Evolutionary conservation across 2,329 filamentous ascomycete genomes (phyloP).

Genomic region (Thermochaetoides dissita): DNA sequence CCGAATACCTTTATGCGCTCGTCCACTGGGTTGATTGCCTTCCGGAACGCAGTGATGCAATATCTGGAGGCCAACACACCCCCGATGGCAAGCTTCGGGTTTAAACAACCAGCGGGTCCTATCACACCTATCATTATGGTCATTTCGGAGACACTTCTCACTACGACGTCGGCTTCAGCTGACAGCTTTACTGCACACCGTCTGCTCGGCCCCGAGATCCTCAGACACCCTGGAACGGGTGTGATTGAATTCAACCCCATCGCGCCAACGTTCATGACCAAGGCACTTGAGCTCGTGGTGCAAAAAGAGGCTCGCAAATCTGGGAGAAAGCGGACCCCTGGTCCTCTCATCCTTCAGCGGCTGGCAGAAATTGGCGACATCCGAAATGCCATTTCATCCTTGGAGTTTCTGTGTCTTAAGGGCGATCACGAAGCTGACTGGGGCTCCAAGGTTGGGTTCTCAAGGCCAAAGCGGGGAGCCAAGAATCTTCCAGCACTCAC

Average conservation of each 20-base stretch:
- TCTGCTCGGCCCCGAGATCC: constrained; percentile 72
- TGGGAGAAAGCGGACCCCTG: constrained; percentile 59
- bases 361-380: constrained; percentile 85
- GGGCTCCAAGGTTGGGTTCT: constrained; percentile 59
- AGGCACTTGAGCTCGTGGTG: constrained; percentile 69
- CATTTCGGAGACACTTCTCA: constrained; percentile 79
- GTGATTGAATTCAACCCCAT: constrained; percentile 89
- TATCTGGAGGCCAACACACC: constrained; percentile 58
- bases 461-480: constrained; percentile 49
- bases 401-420: constrained; percentile 84
- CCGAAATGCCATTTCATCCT: constrained; percentile 75
- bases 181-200: constrained; percentile 91
- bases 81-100: constrained; percentile 34
- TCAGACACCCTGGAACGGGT: constrained; percentile 63
- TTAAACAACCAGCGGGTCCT: constrained; percentile 27
- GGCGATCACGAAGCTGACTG: constrained; percentile 61
- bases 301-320: constrained; percentile 74
- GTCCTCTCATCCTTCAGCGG: constrained; percentile 61
- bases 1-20: constrained; percentile 59
- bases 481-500: constrained; percentile 51
- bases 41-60: constrained; percentile 60
- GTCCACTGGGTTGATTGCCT: constrained; percentile 51
- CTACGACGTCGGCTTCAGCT: constrained; percentile 67
- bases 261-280: constrained; percentile 70
- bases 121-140: constrained; percentile 72